Percentiles rank a stretch among this genome's conserved stretches.
These are phyloP conservation scores for Nyctanthes arbortristis DNA, from an alignment of 257 asterid species.

Conservation along the genomic window DNA sequence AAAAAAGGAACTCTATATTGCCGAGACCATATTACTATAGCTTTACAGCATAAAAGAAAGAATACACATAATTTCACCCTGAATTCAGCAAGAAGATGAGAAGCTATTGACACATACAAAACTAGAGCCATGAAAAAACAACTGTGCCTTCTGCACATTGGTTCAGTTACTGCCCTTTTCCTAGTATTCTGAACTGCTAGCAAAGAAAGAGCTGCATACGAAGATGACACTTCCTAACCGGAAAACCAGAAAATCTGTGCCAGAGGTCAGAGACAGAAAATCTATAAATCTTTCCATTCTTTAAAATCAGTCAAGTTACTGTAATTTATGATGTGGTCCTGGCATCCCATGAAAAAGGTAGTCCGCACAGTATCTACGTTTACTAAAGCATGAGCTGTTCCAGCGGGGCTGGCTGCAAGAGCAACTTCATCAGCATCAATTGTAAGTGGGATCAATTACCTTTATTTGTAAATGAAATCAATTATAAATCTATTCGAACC, in stretches of 20 bases:
- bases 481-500: no score
- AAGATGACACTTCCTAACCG: not conserved
- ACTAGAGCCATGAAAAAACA: no score
- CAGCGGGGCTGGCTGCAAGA: constrained; percentile 66
- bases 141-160: constrained; percentile 23
- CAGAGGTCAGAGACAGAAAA: no score
- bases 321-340: constrained; percentile 51
- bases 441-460: no score
- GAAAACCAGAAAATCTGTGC: no score
- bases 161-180: no score
- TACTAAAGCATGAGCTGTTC: constrained; percentile 82
- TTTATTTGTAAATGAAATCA: no score
- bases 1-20: no score
- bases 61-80: constrained; percentile 5
- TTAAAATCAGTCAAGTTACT: constrained; percentile 63
- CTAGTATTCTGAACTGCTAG: constrained; percentile 11
- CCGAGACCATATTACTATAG: no score
- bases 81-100: constrained; percentile 13
- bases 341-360: constrained; percentile 83
- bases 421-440: constrained; percentile 77
- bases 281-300: constrained; percentile 74
- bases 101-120: constrained; percentile 23
- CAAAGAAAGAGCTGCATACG: constrained; percentile 15
- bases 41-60: no score
- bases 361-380: constrained; percentile 53